phyloP scores from a whole-genome alignment of 257 asterid species.

The Ophiorrhiza pumila region DNA sequence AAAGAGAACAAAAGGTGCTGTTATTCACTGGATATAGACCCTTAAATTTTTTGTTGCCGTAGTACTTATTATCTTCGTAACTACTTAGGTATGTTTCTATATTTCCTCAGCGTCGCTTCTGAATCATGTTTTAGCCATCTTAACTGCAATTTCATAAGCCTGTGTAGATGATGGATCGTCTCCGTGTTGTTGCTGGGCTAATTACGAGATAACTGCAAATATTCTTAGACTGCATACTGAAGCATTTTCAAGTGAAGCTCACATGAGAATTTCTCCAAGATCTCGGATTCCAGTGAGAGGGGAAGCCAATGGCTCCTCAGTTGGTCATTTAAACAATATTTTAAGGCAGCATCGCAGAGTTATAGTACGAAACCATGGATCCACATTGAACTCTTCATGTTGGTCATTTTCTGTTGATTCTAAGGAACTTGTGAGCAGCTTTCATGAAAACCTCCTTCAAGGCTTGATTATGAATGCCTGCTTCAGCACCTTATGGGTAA shows the following conservation, averaged over 20 bases:
- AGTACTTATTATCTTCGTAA: not conserved
- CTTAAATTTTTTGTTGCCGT: not conserved
- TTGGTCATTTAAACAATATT: slow-evolving; percentile 32
- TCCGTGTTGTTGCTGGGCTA: slow-evolving; percentile 76
- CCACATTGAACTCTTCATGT: slow-evolving; percentile 44
- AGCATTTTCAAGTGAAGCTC: slow-evolving; percentile 16
- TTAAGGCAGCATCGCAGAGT: slow-evolving; percentile 47
- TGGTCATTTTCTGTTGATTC: slow-evolving; percentile 43
- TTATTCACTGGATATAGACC: not conserved
- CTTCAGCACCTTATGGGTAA: slow-evolving; percentile 50
- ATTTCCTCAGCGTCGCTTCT: too few relatives aligned
- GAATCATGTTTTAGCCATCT: not conserved
- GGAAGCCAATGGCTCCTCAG: slow-evolving; percentile 22
- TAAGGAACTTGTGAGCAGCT: slow-evolving; percentile 29
- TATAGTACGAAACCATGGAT: slow-evolving; percentile 51
- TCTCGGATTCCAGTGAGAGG: not conserved
- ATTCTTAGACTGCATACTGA: slow-evolving; percentile 49
- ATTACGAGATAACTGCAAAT: slow-evolving; percentile 53
- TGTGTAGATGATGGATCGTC: slow-evolving; percentile 74
- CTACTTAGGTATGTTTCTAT: not conserved
- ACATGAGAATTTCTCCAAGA: not conserved
- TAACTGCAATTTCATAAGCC: slow-evolving; percentile 1
- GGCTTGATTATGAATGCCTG: slow-evolving; percentile 43
- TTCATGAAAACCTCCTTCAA: slow-evolving; percentile 43
- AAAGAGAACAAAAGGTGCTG: not conserved